A percentile compares a stretch with the other conserved stretches of the same genome.
phyloP scores from a whole-genome alignment of 2,329 filamentous ascomycete genomes.

The Microsporum audouinii region DNA sequence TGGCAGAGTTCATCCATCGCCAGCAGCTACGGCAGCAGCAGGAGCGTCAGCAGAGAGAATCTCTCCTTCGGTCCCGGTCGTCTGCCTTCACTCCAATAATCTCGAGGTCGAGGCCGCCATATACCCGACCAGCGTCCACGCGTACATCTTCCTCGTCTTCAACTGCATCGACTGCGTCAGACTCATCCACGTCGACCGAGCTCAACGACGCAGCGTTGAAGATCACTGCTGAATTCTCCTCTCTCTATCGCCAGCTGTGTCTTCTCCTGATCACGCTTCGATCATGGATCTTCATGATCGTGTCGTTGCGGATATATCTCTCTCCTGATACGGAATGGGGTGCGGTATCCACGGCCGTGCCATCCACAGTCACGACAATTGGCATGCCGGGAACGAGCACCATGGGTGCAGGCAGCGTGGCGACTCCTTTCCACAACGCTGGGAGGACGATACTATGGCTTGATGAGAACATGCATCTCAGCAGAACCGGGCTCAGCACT shows the following conservation, averaged over 20 bases:
- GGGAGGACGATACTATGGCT: neutral
- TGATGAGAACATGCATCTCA: neutral
- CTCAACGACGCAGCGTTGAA: slow-evolving; percentile 8
- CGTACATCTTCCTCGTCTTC: neutral
- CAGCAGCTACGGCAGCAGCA: neutral
- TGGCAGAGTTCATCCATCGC: slow-evolving; percentile 32
- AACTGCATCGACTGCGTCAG: neutral
- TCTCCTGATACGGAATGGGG: slow-evolving; percentile 22
- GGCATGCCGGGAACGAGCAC: slow-evolving; percentile 6
- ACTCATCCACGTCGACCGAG: neutral
- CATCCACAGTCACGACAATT: slow-evolving; percentile 8
- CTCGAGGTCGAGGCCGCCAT: neutral
- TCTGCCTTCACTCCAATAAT: neutral
- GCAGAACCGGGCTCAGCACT: neutral
- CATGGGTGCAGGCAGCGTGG: neutral
- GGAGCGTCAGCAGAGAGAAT: neutral
- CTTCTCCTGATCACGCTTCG: slow-evolving; percentile 25
- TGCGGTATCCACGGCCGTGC: neutral
- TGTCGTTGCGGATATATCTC: slow-evolving; percentile 30
- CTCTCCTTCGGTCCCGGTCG: neutral
- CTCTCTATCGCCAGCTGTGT: slow-evolving; percentile 32
- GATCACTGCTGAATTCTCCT: slow-evolving; percentile 15
- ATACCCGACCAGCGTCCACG: neutral
- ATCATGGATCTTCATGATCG: slow-evolving; percentile 27
- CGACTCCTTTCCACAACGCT: neutral